Evolutionary conservation across 495 filamentous ascomycete species (phyloP).

Genomic region (Neurospora cerealis): DNA sequence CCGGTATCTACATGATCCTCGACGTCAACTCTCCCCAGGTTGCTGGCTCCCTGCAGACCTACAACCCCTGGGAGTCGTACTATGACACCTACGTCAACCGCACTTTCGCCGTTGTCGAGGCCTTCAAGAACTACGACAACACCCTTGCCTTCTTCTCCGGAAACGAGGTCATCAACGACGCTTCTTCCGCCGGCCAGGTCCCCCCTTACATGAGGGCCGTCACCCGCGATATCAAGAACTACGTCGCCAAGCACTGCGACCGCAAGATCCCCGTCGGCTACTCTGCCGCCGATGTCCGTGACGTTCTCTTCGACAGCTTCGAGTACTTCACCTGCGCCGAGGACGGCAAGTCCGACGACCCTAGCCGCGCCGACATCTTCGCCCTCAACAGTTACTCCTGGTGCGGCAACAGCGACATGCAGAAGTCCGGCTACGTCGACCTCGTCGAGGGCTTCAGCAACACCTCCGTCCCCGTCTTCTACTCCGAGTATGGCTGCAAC

Average conservation of each 20-base stretch:
- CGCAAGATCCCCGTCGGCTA: constrained; percentile 39
- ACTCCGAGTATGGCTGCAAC: constrained; percentile 96
- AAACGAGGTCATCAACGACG: constrained; percentile 85
- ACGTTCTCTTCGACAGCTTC: constrained; percentile 67
- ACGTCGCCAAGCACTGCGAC: constrained; percentile 45
- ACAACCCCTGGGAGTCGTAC: constrained; percentile 62
- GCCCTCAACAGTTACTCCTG: constrained; percentile 93
- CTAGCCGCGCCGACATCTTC: constrained; percentile 73
- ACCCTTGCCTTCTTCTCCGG: constrained; percentile 84
- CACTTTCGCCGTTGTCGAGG: constrained; percentile 84
- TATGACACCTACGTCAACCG: constrained; percentile 64
- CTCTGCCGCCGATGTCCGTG: constrained; percentile 84
- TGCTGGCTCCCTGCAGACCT: constrained; percentile 65
- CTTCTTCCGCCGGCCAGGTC: constrained; percentile 36
- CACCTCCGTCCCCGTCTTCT: constrained; percentile 80
- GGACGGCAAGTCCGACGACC: constrained; percentile 49
- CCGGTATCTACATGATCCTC: constrained; percentile 51
- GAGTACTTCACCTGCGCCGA: constrained; percentile 79
- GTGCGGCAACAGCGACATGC: constrained; percentile 72
- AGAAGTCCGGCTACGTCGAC: constrained; percentile 58
- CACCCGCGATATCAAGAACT: constrained; percentile 70
- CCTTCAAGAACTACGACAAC: constrained; percentile 90
- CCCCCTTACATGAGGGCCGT: constrained; percentile 73
- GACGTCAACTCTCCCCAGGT: constrained; percentile 90
- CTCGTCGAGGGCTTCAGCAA: constrained; percentile 61